These are phyloP conservation scores for Petunia secreta DNA, from an alignment of 257 asterid species.

Conservation along the genomic window DNA sequence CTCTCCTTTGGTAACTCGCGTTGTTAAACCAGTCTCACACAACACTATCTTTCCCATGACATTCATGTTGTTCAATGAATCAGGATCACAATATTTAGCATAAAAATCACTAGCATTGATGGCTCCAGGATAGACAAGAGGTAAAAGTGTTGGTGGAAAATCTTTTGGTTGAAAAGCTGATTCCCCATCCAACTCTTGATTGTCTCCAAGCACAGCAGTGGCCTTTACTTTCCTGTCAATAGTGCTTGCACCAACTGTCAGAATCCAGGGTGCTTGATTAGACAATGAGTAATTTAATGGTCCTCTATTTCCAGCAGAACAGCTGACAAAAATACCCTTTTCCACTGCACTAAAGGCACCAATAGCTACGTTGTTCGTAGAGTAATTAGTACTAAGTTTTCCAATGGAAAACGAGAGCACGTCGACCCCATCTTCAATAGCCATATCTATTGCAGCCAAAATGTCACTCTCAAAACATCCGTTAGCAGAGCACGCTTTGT, in stretches of 20 bases:
- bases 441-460: slow-evolving; percentile 45
- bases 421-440: slow-evolving; percentile 49
- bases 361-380: slow-evolving; percentile 29
- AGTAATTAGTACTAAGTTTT: slow-evolving; percentile 12
- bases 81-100: slow-evolving; percentile 28
- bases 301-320: slow-evolving; percentile 42
- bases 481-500: slow-evolving; percentile 32
- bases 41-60: slow-evolving; percentile 41
- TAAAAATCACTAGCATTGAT: background rate
- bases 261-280: slow-evolving; percentile 51
- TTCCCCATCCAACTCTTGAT: slow-evolving; percentile 30
- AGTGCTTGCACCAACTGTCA: slow-evolving; percentile 49
- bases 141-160: slow-evolving; percentile 30
- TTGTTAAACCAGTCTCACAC: slow-evolving; percentile 24
- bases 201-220: slow-evolving; percentile 36
- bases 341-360: slow-evolving; percentile 40
- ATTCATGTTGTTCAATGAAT: slow-evolving; percentile 24
- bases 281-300: slow-evolving; percentile 22
- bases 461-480: slow-evolving; percentile 32
- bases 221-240: slow-evolving; percentile 34
- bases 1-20: slow-evolving; percentile 26
- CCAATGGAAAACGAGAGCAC: slow-evolving; percentile 44
- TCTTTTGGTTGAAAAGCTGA: slow-evolving; percentile 33
- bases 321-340: slow-evolving; percentile 42
- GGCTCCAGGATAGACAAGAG: slow-evolving; percentile 33